phyloP scores from a whole-genome alignment of 805 yeast species.

The Clavispora fructus region DNA sequence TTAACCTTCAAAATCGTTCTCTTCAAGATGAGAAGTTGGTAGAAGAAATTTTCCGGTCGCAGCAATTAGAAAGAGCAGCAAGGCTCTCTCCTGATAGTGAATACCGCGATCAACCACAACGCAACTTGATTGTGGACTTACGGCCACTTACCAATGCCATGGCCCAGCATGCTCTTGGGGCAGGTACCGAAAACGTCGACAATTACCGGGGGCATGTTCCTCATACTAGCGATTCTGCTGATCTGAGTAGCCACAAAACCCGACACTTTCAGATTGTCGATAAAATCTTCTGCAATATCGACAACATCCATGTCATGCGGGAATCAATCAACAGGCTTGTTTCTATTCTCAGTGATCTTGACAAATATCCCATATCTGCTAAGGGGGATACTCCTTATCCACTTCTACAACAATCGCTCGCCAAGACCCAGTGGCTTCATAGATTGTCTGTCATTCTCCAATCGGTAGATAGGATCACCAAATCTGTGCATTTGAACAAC shows the following conservation, averaged over 20 bases:
- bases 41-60: slow-evolving; percentile 65
- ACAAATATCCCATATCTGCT: slow-evolving; percentile 40
- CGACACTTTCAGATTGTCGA: slow-evolving; percentile 37
- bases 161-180: slow-evolving; percentile 96
- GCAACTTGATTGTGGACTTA: slow-evolving; percentile 78
- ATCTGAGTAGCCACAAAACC: not conserved
- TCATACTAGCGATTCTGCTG: not conserved
- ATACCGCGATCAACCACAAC: slow-evolving; percentile 31
- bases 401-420: slow-evolving; percentile 44
- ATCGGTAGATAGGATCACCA: slow-evolving; percentile 71
- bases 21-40: slow-evolving; percentile 87
- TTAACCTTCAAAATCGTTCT: slow-evolving; percentile 74
- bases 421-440: slow-evolving; percentile 74
- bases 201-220: slow-evolving; percentile 50
- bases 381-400: slow-evolving; percentile 18
- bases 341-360: slow-evolving; percentile 63
- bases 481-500: slow-evolving; percentile 76
- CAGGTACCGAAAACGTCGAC: slow-evolving; percentile 95
- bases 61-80: slow-evolving; percentile 28
- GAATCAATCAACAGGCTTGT: slow-evolving; percentile 67
- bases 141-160: slow-evolving; percentile 91
- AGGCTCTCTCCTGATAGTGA: slow-evolving; percentile 17
- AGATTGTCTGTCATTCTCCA: slow-evolving; percentile 63
- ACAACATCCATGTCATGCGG: slow-evolving; percentile 92
- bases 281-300: slow-evolving; percentile 82